These are phyloP conservation scores for Aspergillus vadensis DNA, from an alignment of 2,329 filamentous ascomycete genomes.

Conservation along the genomic window DNA sequence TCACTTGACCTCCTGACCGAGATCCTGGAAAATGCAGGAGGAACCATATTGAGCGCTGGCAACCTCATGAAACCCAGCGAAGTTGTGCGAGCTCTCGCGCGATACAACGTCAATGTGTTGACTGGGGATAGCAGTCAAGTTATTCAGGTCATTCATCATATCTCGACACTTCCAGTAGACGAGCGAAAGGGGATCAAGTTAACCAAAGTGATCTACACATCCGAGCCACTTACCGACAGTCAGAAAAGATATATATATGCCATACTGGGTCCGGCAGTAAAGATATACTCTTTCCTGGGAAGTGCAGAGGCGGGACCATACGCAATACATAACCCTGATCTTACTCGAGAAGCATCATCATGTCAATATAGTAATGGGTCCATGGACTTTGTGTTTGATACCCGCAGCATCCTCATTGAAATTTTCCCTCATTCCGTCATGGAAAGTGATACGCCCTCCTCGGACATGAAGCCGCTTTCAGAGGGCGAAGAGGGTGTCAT, in stretches of 20 bases:
- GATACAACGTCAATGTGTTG: constrained; percentile 43
- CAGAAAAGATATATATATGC: constrained; percentile 38
- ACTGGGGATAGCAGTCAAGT: constrained; percentile 45
- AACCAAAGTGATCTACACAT: constrained; percentile 50
- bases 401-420: constrained; percentile 41
- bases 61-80: constrained; percentile 26
- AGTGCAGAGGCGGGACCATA: constrained; percentile 50
- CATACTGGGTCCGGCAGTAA: constrained; percentile 32
- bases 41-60: constrained; percentile 43
- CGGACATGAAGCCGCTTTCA: not conserved
- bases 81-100: constrained; percentile 29
- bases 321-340: constrained; percentile 34
- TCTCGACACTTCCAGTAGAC: constrained; percentile 33
- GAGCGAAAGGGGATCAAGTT: constrained; percentile 29
- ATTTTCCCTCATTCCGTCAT: constrained; percentile 29
- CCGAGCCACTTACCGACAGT: constrained; percentile 39
- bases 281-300: constrained; percentile 45
- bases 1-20: constrained; percentile 47
- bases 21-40: constrained; percentile 46
- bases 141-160: constrained; percentile 38
- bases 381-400: constrained; percentile 45
- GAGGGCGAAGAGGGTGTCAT: constrained; percentile 42
- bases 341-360: constrained; percentile 20
- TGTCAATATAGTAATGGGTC: constrained; percentile 13
- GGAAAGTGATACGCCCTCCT: not conserved